Evolutionary conservation across 805 yeast genomes (phyloP), one percentile per base, ranked within the genome.

Genomic region (Wickerhamomyces hampshirensis): DNA sequence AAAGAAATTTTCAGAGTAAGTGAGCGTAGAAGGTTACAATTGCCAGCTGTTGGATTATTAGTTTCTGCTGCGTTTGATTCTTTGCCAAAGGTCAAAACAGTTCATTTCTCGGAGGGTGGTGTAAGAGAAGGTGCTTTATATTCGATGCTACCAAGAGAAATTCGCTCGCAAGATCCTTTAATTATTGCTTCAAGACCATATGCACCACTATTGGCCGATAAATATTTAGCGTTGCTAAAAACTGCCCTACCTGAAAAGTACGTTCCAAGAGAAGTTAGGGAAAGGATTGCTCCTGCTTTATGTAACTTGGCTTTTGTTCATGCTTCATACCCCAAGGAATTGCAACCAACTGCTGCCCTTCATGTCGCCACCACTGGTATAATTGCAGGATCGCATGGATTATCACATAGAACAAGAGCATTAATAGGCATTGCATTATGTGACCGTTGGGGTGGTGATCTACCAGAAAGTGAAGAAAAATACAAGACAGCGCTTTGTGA

Each of bases 371-470:
- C 83, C 0, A 73, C 85, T 0, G 93, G 93, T 15, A 73, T 80
- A 14, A 73, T 83, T 35, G 80, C 89, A 0, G 87, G 88, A 0
- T 71, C 82, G 4, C 86, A 81, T 55, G 93, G 91, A 6, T 58
- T 83, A 31, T 75, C 86, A 2, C 91, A 84, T 54, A 69, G 79
- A 45, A 77, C 77, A 3, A 63, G 89, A 37, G 87, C 86, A 0
- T 59, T 84, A 32, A 69, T 82, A 10, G 91, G 91, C 0, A 70
- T 83, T 21, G 84, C 87, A 2, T 62, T 83, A 18, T 78, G 87
- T 60, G 85, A 81, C 48, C 65, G 93, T 46, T 84, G 91, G 91
- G 91, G 91, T 24, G 86, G 84, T 4, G 87, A 80, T 43, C 62
- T 82, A 11, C 83, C 86, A 12, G 75, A 72, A 28, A 59, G 63